Base-by-base conservation (phyloP, 345 rosid species). In the Eucalyptus curtisii region DNA sequence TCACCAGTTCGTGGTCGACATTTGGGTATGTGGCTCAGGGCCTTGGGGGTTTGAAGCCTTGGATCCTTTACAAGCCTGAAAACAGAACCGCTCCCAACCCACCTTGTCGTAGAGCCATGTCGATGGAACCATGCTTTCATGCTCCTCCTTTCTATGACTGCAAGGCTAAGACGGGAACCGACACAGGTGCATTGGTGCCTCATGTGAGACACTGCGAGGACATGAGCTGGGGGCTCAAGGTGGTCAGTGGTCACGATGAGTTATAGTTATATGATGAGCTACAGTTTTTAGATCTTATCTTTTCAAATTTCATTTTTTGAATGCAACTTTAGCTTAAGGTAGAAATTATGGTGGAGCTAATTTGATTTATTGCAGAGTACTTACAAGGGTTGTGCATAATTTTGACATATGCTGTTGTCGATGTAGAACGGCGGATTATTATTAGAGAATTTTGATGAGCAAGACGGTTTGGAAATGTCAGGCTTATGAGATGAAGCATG, bases 111-210 rank as follows among this genome's bases (percentile, higher is more conserved):
- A 88, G 93, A 82, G 97, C 94, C 86, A 91, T 92, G 93, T 95
- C 96, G 11, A 92, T 95, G 91, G 98, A 96, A 92, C 97, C 97
- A 79, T 96, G 98, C 61, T 96, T 96, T 90, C 98, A 96, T 88
- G 93, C 97, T 86, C 97, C 97, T 79, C 97, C 97, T 15, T 93
- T 91, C 87, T 95, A 94, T 27, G 96, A 94, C 49, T 95, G 97
- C 94, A 94, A 93, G 90, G 94, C 94, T 48, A 94, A 92, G 92
- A 86, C 59, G 55, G 96, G 96, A 86, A 90, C 88, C 15, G 98
- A 95, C 82, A 93, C 96, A 0, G 94, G 95, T 85, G 90, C 64
- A 15, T 42, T 95, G 45, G 95, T 96, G 45, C 94, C 95, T 3
- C 93, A 94, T 44, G 96, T 96, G 86, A 93, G 91, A 64, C 98